Conservation (phyloP, 73 alveolate genomes). For the Diophrys appendiculata region DNA sequence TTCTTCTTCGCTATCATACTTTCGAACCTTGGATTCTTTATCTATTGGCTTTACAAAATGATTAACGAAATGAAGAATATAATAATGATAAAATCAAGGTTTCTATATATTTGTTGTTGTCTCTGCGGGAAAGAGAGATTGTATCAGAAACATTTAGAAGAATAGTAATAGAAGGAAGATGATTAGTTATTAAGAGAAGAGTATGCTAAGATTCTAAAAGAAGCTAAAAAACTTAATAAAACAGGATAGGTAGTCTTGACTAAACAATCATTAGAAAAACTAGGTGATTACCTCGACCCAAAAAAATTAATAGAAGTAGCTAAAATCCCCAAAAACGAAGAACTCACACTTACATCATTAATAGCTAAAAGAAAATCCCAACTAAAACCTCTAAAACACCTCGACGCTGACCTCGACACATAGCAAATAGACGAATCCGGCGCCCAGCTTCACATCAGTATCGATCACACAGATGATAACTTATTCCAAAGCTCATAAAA, state of each 20-base stretch:
- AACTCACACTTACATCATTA: too few relatives aligned
- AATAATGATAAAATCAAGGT: constrained; percentile 15
- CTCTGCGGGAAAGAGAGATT: neutral
- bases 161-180: neutral
- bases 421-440: too few relatives aligned
- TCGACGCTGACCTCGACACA: too few relatives aligned
- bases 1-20: neutral
- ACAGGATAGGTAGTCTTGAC: neutral
- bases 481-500: too few relatives aligned
- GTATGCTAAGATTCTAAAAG: constrained; percentile 6
- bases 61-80: constrained; percentile 20
- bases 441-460: too few relatives aligned
- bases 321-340: too few relatives aligned
- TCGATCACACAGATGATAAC: too few relatives aligned
- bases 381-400: too few relatives aligned
- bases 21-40: constrained; percentile 23
- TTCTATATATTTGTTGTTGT: constrained; percentile 1
- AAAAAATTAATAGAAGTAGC: too few relatives aligned
- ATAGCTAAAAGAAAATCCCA: too few relatives aligned
- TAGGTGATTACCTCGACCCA: neutral
- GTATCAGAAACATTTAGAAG: neutral
- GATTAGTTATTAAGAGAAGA: neutral
- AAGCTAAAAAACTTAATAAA: neutral
- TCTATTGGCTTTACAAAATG: constrained; percentile 53
- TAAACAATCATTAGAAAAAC: neutral